Base-by-base conservation (phyloP, 495 filamentous ascomycete genomes). In the Neurospora discreta region DNA sequence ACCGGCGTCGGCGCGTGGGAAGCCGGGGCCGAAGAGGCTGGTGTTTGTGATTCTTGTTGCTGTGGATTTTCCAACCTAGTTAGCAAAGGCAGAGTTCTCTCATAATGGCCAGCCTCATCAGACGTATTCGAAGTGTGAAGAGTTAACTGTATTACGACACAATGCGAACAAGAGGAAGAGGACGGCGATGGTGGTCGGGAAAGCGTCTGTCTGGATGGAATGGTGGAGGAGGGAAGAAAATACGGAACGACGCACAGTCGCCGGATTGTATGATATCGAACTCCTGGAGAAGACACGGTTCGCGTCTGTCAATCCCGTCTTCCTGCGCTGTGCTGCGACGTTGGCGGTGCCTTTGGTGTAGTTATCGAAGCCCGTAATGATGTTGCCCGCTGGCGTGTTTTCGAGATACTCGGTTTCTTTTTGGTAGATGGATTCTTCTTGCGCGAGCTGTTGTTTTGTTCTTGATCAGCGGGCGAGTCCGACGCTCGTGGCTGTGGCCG, bases 341-440 rank as follows among this genome's bases (percentile, higher is more conserved):
- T 78, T 80, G 73, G 79, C 85, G 0, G 85, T 84, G 68, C 93
- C 93, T 78, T 99, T 99, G 83, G 97, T 95, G 81, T 97, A 98
- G 75, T 92, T 95, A 78, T 99, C 95, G 81, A 98, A 99, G 46
- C 95, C 95, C 73, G 90, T 92, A 82, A 99, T 93, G 78, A 99
- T 98, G 83, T 99, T 99, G 20, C 95, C 95, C 52, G 85, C 86
- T 30, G 91, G 91, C 18, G 93, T 97, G 74, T 93, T 93, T 80
- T 97, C 94, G 58, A 99, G 89, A 81, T 99, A 99, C 18, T 89
- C 87, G 70, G 91, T 88, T 80, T 99, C 95, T 77, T 90, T 89
- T 71, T 90, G 89, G 80, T 84, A 90, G 78, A 99, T 99, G 76
- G 87, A 87, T 68, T 97, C 93, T 85, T 98, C 95, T 52, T 78